Conservation (phyloP, 805 yeast species). For the Ogataea nonfermentans region DNA sequence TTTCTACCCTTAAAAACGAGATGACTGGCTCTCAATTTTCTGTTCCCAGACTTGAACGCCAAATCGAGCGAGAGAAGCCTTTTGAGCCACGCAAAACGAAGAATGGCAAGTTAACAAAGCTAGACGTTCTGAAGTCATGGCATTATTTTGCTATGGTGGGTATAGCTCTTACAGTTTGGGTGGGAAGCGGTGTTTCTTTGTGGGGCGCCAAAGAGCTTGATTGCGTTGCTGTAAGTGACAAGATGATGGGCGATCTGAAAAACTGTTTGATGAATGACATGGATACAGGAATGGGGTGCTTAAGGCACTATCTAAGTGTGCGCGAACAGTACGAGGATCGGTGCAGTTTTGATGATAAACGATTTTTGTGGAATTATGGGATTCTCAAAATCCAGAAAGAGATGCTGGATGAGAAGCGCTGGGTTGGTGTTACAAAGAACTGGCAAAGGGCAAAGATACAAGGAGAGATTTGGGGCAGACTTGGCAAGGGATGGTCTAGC, state of each 20-base stretch:
- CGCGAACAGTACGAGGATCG: slow-evolving; percentile 10
- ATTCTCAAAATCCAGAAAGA: slow-evolving; percentile 2
- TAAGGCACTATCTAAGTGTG: slow-evolving; percentile 11
- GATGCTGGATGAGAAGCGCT: not conserved
- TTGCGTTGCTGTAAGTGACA: slow-evolving; percentile 6
- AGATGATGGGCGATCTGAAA: slow-evolving; percentile 9
- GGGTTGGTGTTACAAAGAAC: not conserved
- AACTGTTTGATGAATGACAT: slow-evolving; percentile 7
- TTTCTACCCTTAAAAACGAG: slow-evolving; percentile 19
- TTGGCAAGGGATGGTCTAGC: slow-evolving; percentile 6
- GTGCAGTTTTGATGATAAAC: slow-evolving; percentile 15
- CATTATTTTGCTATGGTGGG: slow-evolving; percentile 15
- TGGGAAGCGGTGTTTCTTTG: slow-evolving; percentile 5
- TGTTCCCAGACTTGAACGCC: slow-evolving; percentile 16
- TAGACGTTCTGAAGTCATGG: slow-evolving; percentile 15
- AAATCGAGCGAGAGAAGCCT: not conserved
- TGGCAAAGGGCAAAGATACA: slow-evolving; percentile 1
- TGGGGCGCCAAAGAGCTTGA: slow-evolving; percentile 8
- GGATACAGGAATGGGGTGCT: slow-evolving; percentile 11
- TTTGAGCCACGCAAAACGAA: not conserved
- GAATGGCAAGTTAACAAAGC: not conserved
- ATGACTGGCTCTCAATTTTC: slow-evolving; percentile 14
- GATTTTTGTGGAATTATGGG: slow-evolving; percentile 3
- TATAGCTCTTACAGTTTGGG: slow-evolving; percentile 12
- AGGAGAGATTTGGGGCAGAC: not conserved